Percentiles rank a stretch among this genome's conserved stretches.
These are phyloP conservation scores for Teratosphaeria gauchensis DNA, from an alignment of 2,329 filamentous ascomycete genomes.

Conservation along the genomic window DNA sequence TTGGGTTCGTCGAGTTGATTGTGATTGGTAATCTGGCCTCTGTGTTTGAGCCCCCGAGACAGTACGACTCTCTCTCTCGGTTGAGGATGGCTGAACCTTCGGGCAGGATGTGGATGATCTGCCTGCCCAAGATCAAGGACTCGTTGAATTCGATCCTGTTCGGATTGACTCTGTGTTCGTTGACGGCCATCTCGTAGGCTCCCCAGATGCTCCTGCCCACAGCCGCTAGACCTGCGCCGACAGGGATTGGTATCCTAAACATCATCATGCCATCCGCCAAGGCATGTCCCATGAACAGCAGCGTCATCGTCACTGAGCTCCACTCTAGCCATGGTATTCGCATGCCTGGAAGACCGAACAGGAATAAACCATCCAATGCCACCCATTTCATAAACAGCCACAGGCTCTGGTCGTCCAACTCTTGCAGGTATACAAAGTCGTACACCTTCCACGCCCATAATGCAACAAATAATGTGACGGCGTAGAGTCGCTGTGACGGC, in stretches of 20 bases:
- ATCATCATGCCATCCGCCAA: constrained; percentile 76
- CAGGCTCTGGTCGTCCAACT: constrained; percentile 78
- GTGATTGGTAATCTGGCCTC: constrained; percentile 66
- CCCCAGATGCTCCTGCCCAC: constrained; percentile 79
- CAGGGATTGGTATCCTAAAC: constrained; percentile 77
- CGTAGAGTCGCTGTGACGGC: constrained; percentile 82
- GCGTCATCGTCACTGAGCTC: constrained; percentile 62
- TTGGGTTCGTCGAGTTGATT: constrained; percentile 87
- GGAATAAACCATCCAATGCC: constrained; percentile 71
- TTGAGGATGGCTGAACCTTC: constrained; percentile 88
- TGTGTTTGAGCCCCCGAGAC: constrained; percentile 56
- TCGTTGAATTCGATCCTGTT: constrained; percentile 81
- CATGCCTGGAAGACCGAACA: constrained; percentile 78
- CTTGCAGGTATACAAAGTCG: constrained; percentile 69
- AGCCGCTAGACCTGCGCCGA: constrained; percentile 62
- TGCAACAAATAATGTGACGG: constrained; percentile 65
- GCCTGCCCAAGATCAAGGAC: constrained; percentile 87
- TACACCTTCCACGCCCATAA: constrained; percentile 77
- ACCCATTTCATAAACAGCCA: constrained; percentile 92
- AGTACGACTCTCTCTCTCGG: constrained; percentile 69
- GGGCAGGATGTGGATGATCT: constrained; percentile 94
- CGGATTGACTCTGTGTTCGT: constrained; percentile 85
- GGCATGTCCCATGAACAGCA: constrained; percentile 62
- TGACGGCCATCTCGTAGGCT: constrained; percentile 73
- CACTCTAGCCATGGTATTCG: constrained; percentile 96